Percentiles rank a stretch among this genome's conserved stretches.
Conservation (phyloP, 768 basidiomycete species). For the Dacryopinax primogenitus region DNA sequence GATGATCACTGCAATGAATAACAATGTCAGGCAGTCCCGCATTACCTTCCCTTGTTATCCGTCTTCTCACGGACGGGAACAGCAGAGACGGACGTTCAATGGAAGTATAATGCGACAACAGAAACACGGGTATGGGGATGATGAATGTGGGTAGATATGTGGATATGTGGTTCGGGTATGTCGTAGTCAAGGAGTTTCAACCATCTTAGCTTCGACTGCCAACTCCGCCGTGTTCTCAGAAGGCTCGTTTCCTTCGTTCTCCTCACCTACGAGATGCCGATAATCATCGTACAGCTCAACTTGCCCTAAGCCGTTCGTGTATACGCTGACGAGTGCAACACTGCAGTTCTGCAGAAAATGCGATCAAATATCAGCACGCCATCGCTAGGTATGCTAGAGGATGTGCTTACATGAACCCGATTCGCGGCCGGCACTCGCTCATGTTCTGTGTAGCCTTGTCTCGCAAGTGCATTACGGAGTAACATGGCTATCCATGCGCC, state of each 20-base stretch:
- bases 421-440: neutral
- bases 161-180: neutral
- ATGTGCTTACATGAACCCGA: neutral
- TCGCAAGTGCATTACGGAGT: slow-evolving; percentile 2
- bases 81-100: no score
- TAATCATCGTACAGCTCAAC: slow-evolving; percentile 5
- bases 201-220: neutral
- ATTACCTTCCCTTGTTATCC: no score
- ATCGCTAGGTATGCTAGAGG: neutral
- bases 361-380: neutral
- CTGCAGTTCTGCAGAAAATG: slow-evolving; percentile 4
- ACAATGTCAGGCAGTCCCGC: no score
- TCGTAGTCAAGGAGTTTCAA: neutral
- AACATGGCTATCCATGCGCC: slow-evolving; percentile 42
- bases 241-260: neutral
- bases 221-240: neutral
- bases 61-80: no score
- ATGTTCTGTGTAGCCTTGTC: slow-evolving; percentile 11
- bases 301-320: neutral
- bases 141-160: neutral
- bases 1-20: no score
- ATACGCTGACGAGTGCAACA: neutral
- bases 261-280: neutral
- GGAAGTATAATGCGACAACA: no score
- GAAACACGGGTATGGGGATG: no score